Evolutionary conservation across 2,329 filamentous ascomycete genomes (phyloP).

Genomic region (Aureobasidium sp.): DNA sequence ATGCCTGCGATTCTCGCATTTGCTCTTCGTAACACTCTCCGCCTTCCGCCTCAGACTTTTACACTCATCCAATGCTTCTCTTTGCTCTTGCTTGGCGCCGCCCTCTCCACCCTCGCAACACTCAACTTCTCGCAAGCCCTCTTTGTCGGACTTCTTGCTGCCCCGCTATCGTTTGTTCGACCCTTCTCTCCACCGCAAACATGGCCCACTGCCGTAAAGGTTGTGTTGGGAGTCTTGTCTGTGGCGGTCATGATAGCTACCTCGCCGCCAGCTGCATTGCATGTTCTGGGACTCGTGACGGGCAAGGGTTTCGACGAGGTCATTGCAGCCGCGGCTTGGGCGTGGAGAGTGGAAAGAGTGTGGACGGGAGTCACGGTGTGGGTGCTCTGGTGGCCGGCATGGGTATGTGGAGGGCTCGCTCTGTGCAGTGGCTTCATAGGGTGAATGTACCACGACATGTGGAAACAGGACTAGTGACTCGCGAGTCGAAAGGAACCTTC

Average conservation of each 20-base stretch:
- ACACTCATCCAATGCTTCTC: constrained; percentile 83
- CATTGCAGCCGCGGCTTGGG: constrained; percentile 18
- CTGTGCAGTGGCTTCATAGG: constrained; percentile 13
- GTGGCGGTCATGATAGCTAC: constrained; percentile 13
- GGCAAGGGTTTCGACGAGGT: constrained; percentile 14
- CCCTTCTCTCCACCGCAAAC: constrained; percentile 18
- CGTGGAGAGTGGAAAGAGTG: constrained; percentile 18
- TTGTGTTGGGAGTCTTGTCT: constrained; percentile 9
- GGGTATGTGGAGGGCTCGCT: constrained; percentile 18
- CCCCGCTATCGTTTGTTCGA: constrained; percentile 69
- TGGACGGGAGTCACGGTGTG: constrained; percentile 19
- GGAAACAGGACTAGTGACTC: background rate
- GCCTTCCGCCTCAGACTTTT: constrained; percentile 61
- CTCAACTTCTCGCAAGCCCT: constrained; percentile 92
- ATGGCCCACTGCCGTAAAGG: constrained; percentile 1
- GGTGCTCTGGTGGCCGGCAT: constrained; percentile 20
- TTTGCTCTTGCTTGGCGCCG: constrained; percentile 84
- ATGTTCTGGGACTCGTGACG: constrained; percentile 10
- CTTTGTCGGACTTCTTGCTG: constrained; percentile 70
- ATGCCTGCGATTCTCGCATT: constrained; percentile 28
- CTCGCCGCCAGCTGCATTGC: constrained; percentile 16
- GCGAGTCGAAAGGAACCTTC: background rate
- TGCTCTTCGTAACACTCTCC: constrained; percentile 30
- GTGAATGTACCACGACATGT: background rate
- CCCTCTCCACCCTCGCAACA: constrained; percentile 84